A percentile compares a stretch with the other conserved stretches of the same genome.
These are phyloP conservation scores for Kodamaea fukazawae DNA, from an alignment of 805 yeast genomes.

Conservation along the genomic window DNA sequence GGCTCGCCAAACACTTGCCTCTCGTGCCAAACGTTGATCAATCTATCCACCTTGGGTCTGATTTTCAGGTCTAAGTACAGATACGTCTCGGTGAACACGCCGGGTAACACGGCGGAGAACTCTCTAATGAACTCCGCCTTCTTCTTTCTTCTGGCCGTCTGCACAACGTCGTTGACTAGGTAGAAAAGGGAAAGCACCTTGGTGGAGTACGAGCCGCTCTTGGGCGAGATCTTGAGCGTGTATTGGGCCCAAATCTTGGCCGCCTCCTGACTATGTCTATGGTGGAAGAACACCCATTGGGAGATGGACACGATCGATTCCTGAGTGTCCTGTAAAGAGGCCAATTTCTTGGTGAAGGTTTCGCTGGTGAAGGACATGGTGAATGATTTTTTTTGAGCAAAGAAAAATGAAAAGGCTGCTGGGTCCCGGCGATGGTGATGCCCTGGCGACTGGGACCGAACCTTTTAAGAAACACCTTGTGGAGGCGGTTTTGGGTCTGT, in stretches of 20 bases:
- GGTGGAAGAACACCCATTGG: conserved; percentile 71
- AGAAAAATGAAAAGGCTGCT: too few species aligned
- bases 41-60: conserved; percentile 48
- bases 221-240: conserved; percentile 18
- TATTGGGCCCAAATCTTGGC: conserved; percentile 53
- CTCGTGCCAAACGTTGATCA: conserved; percentile 58
- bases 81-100: conserved; percentile 33
- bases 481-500: too few species aligned
- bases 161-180: conserved; percentile 78
- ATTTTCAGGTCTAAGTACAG: conserved; percentile 30
- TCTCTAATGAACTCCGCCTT: conserved; percentile 56
- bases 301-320: conserved; percentile 72
- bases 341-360: conserved; percentile 46
- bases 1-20: conserved; percentile 41
- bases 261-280: conserved; percentile 51
- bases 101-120: conserved; percentile 51
- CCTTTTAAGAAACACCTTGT: too few species aligned
- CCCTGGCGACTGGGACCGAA: too few species aligned
- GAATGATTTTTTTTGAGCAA: too few species aligned
- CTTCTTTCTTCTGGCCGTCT: conserved; percentile 65
- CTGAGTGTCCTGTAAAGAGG: conserved; percentile 55
- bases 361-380: conserved; percentile 52
- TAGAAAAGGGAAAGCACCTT: conserved; percentile 60
- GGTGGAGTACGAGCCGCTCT: conserved; percentile 13
- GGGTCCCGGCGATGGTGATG: too few species aligned